These are phyloP conservation scores for Trametes sp. DNA, from an alignment of 1,284 basidiomycete genomes.

Conservation along the genomic window DNA sequence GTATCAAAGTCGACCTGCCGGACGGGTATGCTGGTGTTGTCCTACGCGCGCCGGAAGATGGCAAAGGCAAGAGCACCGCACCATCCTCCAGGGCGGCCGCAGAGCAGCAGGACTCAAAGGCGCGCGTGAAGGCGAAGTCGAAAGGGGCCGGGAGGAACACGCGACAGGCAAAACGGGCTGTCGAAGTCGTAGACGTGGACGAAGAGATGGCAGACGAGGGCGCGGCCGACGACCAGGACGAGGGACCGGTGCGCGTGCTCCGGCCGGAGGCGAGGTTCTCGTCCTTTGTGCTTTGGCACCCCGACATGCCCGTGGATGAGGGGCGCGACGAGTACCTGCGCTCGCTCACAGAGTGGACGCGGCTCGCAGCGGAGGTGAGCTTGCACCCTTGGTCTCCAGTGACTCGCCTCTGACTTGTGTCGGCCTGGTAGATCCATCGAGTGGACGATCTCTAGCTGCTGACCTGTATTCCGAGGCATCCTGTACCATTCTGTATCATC, in stretches of 20 bases:
- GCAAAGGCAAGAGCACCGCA: slow-evolving; percentile 31
- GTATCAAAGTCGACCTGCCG: slow-evolving; percentile 67
- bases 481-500: not conserved
- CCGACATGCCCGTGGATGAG: slow-evolving; percentile 73
- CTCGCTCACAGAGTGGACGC: slow-evolving; percentile 71
- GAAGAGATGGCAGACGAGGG: slow-evolving; percentile 19
- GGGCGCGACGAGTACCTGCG: slow-evolving; percentile 74
- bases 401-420: not conserved
- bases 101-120: slow-evolving; percentile 5
- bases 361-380: slow-evolving; percentile 63
- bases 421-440: slow-evolving; percentile 19
- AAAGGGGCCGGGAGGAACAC: slow-evolving; percentile 7
- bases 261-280: slow-evolving; percentile 61
- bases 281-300: slow-evolving; percentile 73
- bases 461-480: not conserved
- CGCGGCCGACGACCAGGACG: slow-evolving; percentile 31
- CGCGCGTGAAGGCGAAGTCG: slow-evolving; percentile 9
- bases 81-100: slow-evolving; percentile 22
- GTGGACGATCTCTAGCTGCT: slow-evolving; percentile 17
- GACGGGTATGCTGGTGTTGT: slow-evolving; percentile 73
- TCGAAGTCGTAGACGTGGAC: slow-evolving; percentile 25
- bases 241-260: slow-evolving; percentile 47
- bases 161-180: slow-evolving; percentile 34
- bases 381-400: not conserved
- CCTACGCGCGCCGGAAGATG: slow-evolving; percentile 47